Evolutionary conservation across 2,329 filamentous ascomycete species (phyloP).

Genomic region (Geosmithia flava): DNA sequence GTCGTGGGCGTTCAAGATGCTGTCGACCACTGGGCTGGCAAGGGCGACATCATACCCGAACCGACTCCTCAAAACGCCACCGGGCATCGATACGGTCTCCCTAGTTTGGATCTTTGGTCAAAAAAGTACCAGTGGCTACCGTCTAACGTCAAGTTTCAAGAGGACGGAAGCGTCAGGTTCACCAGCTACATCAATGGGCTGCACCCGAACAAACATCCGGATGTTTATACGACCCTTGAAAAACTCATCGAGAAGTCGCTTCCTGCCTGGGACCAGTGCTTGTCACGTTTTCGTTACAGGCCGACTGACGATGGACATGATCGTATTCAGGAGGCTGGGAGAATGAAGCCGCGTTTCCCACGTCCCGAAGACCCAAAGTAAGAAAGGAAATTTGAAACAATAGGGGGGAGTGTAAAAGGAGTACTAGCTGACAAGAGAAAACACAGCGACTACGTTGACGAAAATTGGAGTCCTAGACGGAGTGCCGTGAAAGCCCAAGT

Average conservation of each 20-base stretch:
- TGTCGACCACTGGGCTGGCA: constrained; percentile 17
- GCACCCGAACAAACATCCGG: constrained; percentile 25
- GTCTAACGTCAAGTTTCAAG: constrained; percentile 27
- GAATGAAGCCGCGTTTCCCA: too few relatives aligned
- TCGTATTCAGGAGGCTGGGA: too few relatives aligned
- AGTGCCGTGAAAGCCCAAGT: too few relatives aligned
- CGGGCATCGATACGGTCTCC: neutral
- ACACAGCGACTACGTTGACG: too few relatives aligned
- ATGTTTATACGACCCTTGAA: constrained; percentile 27
- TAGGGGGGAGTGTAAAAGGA: too few relatives aligned
- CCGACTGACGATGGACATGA: too few relatives aligned
- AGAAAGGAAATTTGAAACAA: constrained; percentile 14
- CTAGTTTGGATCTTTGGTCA: constrained; percentile 8
- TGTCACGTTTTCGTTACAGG: too few relatives aligned
- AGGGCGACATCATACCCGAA: constrained; percentile 15
- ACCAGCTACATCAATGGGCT: constrained; percentile 42
- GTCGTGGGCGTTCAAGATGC: constrained; percentile 22
- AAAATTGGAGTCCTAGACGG: too few relatives aligned
- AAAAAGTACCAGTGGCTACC: constrained; percentile 33
- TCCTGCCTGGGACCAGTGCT: constrained; percentile 28
- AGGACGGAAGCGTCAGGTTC: constrained; percentile 22
- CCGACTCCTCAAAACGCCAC: neutral
- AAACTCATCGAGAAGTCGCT: constrained; percentile 25
- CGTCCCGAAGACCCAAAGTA: constrained; percentile 9
- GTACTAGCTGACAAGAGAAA: too few relatives aligned